phyloP scores from a whole-genome alignment of 2,329 filamentous ascomycete genomes.

The Cercospora canescens region DNA sequence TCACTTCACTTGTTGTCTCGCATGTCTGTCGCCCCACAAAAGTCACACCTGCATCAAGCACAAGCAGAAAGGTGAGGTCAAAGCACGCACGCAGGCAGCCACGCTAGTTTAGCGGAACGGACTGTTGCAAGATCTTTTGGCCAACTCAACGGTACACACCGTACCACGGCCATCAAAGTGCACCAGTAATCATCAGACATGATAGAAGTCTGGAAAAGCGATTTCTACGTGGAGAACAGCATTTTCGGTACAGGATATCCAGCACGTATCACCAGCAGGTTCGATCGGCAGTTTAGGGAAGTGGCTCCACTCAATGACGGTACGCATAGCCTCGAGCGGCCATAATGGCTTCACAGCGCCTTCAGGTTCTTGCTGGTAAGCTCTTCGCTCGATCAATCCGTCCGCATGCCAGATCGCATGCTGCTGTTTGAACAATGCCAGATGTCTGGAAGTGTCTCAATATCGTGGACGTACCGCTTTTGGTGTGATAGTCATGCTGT shows the following conservation, averaged over 20 bases:
- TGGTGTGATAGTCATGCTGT: not conserved
- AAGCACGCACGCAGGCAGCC: not conserved
- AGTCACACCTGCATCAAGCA: not conserved
- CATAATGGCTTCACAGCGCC: constrained; percentile 29
- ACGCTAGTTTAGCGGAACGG: not conserved
- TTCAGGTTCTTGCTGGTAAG: constrained; percentile 27
- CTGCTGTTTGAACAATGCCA: not conserved
- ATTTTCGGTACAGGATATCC: constrained; percentile 37
- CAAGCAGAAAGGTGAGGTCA: no score
- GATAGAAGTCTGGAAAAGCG: constrained; percentile 42
- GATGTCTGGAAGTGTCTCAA: constrained; percentile 6
- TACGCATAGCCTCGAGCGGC: constrained; percentile 31
- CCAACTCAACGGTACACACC: no score
- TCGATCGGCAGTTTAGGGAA: constrained; percentile 40
- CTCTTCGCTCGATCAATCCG: constrained; percentile 32
- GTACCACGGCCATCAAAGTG: not conserved
- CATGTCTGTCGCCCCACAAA: not conserved
- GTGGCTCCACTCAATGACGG: constrained; percentile 40
- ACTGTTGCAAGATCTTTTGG: not conserved
- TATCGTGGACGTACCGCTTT: not conserved
- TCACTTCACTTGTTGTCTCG: not conserved
- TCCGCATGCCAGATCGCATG: not conserved
- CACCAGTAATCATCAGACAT: constrained; percentile 36
- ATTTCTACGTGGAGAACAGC: constrained; percentile 43
- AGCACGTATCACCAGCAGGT: constrained; percentile 34